Conservation (phyloP, 306 rosid genomes). For the Sicyos baderoa region DNA sequence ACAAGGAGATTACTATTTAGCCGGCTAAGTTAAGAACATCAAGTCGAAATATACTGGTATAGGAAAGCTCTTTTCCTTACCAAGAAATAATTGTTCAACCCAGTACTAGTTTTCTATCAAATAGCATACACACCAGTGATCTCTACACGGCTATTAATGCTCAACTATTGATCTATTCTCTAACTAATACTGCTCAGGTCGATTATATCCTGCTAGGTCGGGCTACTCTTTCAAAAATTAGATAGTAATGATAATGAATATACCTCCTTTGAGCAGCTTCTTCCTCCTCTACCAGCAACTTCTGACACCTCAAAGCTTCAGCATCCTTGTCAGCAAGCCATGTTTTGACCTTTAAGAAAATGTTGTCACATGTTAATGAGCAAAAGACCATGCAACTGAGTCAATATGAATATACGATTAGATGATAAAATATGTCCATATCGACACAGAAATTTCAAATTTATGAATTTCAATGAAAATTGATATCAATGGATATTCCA, state of each 20-base stretch:
- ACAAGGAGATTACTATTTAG: background rate
- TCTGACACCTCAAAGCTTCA: slow-evolving; percentile 73
- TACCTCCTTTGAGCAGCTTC: slow-evolving; percentile 87
- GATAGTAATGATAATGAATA: background rate
- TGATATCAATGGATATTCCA: too few relatives aligned
- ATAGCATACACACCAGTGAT: slow-evolving; percentile 2
- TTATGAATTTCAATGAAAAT: background rate
- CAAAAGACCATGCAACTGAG: background rate
- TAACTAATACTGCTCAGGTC: background rate
- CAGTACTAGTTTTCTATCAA: background rate
- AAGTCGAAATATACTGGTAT: background rate
- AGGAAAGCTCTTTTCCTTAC: background rate
- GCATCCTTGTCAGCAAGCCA: slow-evolving; percentile 82
- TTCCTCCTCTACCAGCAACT: slow-evolving; percentile 79
- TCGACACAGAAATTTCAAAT: too few relatives aligned
- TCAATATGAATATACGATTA: background rate
- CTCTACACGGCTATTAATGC: background rate
- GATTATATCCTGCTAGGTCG: background rate
- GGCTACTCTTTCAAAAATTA: background rate
- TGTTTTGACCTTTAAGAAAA: slow-evolving; percentile 48
- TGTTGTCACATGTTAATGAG: slow-evolving; percentile 18
- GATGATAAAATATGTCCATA: background rate
- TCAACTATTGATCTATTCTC: background rate
- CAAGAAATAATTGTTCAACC: background rate
- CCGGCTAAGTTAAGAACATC: background rate